phyloP scores from a whole-genome alignment of 1,139 yeast genomes.

The Saccharomyces hybrid region DNA sequence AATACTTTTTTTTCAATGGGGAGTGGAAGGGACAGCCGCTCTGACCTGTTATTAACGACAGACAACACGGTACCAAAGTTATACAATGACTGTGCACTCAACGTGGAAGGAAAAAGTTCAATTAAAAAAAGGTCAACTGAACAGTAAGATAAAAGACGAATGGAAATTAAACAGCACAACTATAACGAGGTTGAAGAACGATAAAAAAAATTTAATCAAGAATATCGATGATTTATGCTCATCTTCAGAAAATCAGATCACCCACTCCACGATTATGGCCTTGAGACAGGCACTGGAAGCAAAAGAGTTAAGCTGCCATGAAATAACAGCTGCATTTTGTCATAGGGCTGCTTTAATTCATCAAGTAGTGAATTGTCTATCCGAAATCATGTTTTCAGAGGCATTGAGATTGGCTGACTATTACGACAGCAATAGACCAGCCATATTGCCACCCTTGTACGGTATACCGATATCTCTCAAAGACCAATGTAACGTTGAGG shows the following conservation, averaged over 20 bases:
- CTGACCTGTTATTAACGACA: not conserved
- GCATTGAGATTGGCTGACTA: slow-evolving; percentile 40
- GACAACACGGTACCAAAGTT: not conserved
- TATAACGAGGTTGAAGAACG: slow-evolving; percentile 4
- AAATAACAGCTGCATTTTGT: slow-evolving; percentile 45
- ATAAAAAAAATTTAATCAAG: slow-evolving; percentile 5
- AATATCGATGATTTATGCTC: slow-evolving; percentile 21
- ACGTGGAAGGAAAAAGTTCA: slow-evolving; percentile 9
- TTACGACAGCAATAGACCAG: slow-evolving; percentile 39
- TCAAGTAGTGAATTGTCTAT: slow-evolving; percentile 44
- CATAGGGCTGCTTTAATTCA: slow-evolving; percentile 54
- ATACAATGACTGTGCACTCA: not conserved
- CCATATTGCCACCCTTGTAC: slow-evolving; percentile 49
- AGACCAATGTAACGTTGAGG: slow-evolving; percentile 45
- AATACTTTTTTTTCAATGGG: not conserved
- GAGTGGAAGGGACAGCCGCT: not conserved
- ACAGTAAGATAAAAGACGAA: slow-evolving; percentile 8
- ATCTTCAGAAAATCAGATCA: slow-evolving; percentile 34
- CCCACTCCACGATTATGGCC: slow-evolving; percentile 30
- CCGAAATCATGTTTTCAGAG: slow-evolving; percentile 37
- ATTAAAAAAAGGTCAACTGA: slow-evolving; percentile 9
- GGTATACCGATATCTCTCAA: slow-evolving; percentile 62
- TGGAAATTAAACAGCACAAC: slow-evolving; percentile 9
- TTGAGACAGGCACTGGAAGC: slow-evolving; percentile 30
- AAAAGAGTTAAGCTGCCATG: slow-evolving; percentile 35